A percentile compares a stretch with the other conserved stretches of the same genome.
phyloP scores from a whole-genome alignment of 2,329 filamentous ascomycete species.

The Pseudocercospora crystallina region DNA sequence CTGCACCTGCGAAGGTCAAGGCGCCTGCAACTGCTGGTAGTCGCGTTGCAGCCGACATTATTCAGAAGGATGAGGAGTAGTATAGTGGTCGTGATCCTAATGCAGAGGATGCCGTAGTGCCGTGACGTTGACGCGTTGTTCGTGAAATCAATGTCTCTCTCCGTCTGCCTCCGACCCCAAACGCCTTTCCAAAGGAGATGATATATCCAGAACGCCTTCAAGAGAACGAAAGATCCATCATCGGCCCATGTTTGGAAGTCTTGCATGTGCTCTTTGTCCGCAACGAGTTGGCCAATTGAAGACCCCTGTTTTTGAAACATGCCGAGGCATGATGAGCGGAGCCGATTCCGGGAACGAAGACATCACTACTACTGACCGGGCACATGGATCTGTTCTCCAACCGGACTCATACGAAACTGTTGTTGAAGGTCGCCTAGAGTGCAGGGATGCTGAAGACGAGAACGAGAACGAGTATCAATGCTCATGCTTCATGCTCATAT shows the following conservation, averaged over 20 bases:
- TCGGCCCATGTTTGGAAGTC: not conserved
- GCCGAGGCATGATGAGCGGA: not conserved
- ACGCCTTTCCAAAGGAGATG: not conserved
- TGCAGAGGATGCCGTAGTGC: not conserved
- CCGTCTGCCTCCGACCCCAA: not conserved
- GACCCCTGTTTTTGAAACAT: not conserved
- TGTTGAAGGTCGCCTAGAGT: not conserved
- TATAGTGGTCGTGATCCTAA: not conserved
- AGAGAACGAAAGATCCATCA: not conserved
- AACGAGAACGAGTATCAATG: conserved; percentile 13
- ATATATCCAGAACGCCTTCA: not conserved
- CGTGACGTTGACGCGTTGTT: not conserved
- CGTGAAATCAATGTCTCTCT: not conserved
- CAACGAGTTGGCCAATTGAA: not conserved
- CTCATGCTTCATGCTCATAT: too few species aligned
- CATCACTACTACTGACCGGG: not conserved
- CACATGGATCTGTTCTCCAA: too few species aligned
- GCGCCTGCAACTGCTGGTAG: conserved; percentile 32
- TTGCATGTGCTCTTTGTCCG: conserved; percentile 5
- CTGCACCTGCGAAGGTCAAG: conserved; percentile 25
- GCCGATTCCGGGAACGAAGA: not conserved
- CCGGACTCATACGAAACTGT: not conserved
- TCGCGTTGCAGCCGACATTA: conserved; percentile 35
- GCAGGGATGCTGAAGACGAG: conserved; percentile 2
- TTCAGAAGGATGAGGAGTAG: conserved; percentile 3